phyloP scores from a whole-genome alignment of 2,329 filamentous ascomycete species.

The Pseudocercospora fijiensis region DNA sequence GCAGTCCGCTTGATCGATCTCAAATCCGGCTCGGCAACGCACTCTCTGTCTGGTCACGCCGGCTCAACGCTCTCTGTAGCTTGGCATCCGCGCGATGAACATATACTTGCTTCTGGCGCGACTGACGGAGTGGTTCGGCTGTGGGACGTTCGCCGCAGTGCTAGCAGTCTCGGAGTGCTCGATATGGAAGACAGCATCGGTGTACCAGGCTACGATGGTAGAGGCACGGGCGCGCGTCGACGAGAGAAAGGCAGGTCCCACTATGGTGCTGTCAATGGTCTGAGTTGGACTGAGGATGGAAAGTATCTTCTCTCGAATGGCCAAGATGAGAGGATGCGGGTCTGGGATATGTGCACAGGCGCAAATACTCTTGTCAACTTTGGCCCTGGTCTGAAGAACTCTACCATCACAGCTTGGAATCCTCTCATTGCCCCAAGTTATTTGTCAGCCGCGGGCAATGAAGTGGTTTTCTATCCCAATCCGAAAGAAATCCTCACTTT shows the following conservation, averaged over 20 bases:
- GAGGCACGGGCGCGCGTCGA: slow-evolving; percentile 46
- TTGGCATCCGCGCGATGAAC: slow-evolving; percentile 79
- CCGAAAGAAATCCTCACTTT: slow-evolving; percentile 71
- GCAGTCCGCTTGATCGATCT: slow-evolving; percentile 82
- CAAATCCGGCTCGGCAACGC: slow-evolving; percentile 69
- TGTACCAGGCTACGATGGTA: slow-evolving; percentile 51
- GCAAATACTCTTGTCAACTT: slow-evolving; percentile 88
- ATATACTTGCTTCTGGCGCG: slow-evolving; percentile 80
- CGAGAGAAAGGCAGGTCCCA: slow-evolving; percentile 60
- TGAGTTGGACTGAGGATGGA: slow-evolving; percentile 81
- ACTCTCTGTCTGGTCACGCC: slow-evolving; percentile 52
- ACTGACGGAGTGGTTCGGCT: slow-evolving; percentile 78
- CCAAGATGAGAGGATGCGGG: slow-evolving; percentile 78
- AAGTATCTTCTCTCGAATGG: slow-evolving; percentile 74
- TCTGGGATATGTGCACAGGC: slow-evolving; percentile 79
- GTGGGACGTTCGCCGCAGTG: slow-evolving; percentile 83
- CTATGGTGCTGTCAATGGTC: slow-evolving; percentile 75
- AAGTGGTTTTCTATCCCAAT: slow-evolving; percentile 79
- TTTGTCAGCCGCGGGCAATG: slow-evolving; percentile 56
- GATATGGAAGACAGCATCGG: slow-evolving; percentile 83
- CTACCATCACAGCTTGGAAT: slow-evolving; percentile 42
- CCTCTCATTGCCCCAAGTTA: slow-evolving; percentile 59
- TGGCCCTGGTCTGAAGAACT: slow-evolving; percentile 76
- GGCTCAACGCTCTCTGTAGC: slow-evolving; percentile 60
- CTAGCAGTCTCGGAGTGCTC: slow-evolving; percentile 71